phyloP scores from a whole-genome alignment of 768 basidiomycete genomes.

The Boletus pseudo-olivaceus region DNA sequence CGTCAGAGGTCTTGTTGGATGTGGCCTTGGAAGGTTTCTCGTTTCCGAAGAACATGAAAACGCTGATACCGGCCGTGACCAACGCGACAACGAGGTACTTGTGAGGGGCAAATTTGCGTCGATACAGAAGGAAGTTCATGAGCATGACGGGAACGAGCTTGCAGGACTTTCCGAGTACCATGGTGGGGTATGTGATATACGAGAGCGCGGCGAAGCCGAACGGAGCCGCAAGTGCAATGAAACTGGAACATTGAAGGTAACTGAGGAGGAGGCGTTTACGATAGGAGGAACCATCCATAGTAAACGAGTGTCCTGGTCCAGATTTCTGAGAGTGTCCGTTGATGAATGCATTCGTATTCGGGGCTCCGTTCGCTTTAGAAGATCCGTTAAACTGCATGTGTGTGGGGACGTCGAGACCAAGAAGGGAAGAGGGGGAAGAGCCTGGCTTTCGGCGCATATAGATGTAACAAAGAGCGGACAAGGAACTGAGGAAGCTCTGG shows the following conservation, averaged over 20 bases:
- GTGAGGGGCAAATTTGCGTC: slow-evolving; percentile 86
- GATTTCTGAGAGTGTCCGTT: slow-evolving; percentile 31
- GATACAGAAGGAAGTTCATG: slow-evolving; percentile 95
- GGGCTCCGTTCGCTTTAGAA: slow-evolving; percentile 25
- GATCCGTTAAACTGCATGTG: slow-evolving; percentile 17
- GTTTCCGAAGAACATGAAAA: slow-evolving; percentile 89
- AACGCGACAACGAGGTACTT: slow-evolving; percentile 95
- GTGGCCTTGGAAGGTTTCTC: slow-evolving; percentile 41
- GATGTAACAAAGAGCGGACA: slow-evolving; percentile 78
- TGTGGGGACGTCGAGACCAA: slow-evolving; percentile 53
- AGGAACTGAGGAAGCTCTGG: slow-evolving; percentile 74
- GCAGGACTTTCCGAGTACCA: slow-evolving; percentile 98
- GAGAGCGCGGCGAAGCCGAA: slow-evolving; percentile 95
- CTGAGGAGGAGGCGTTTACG: slow-evolving; percentile 55
- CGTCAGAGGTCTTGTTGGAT: slow-evolving; percentile 32
- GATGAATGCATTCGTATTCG: slow-evolving; percentile 34
- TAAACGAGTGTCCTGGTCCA: slow-evolving; percentile 23
- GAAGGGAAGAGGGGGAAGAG: slow-evolving; percentile 49
- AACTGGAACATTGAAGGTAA: slow-evolving; percentile 81
- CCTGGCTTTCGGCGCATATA: slow-evolving; percentile 53
- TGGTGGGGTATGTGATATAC: slow-evolving; percentile 96
- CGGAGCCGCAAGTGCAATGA: slow-evolving; percentile 89
- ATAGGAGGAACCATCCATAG: slow-evolving; percentile 33
- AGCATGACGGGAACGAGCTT: slow-evolving; percentile 98
- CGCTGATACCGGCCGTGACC: slow-evolving; percentile 86